These are phyloP conservation scores for Wickerhamomyces strasburgensis DNA, from an alignment of 805 yeast species.

Conservation along the genomic window DNA sequence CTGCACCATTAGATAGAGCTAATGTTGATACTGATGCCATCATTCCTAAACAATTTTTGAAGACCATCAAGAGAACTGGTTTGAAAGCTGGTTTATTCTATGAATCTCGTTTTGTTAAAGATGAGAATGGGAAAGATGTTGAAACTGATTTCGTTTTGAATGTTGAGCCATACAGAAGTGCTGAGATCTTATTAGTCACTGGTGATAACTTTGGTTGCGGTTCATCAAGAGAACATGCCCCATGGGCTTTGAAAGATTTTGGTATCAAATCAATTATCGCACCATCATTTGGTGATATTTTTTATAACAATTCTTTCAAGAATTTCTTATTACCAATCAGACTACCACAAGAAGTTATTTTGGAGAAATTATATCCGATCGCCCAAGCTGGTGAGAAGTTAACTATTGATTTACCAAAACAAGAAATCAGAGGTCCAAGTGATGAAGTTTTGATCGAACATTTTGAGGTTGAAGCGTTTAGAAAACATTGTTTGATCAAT, in stretches of 20 bases:
- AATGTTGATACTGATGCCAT: constrained; percentile 98
- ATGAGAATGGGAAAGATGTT: constrained; percentile 62
- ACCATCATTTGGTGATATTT: constrained; percentile 97
- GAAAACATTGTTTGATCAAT: constrained; percentile 90
- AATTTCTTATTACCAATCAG: constrained; percentile 93
- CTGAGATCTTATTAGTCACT: constrained; percentile 82
- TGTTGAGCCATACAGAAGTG: constrained; percentile 71
- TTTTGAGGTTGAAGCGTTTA: constrained; percentile 85
- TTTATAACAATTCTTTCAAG: constrained; percentile 95
- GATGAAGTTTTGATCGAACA: constrained; percentile 74
- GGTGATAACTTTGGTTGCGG: constrained; percentile 99
- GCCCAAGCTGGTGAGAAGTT: constrained; percentile 67
- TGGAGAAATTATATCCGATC: constrained; percentile 67
- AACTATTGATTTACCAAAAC: constrained; percentile 82
- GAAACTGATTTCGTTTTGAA: constrained; percentile 90
- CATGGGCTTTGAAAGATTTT: constrained; percentile 98
- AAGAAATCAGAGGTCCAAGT: constrained; percentile 61
- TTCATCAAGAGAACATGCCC: constrained; percentile 98
- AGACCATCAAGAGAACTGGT: constrained; percentile 97
- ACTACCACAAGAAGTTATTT: constrained; percentile 72
- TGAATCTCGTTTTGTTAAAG: constrained; percentile 77
- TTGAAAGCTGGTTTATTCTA: constrained; percentile 83
- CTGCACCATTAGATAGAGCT: constrained; percentile 93
- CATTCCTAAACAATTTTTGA: constrained; percentile 96
- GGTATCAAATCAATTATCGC: constrained; percentile 96